These are phyloP conservation scores for Alternaria sp. DNA, from an alignment of 2,329 filamentous ascomycete species.

Conservation along the genomic window DNA sequence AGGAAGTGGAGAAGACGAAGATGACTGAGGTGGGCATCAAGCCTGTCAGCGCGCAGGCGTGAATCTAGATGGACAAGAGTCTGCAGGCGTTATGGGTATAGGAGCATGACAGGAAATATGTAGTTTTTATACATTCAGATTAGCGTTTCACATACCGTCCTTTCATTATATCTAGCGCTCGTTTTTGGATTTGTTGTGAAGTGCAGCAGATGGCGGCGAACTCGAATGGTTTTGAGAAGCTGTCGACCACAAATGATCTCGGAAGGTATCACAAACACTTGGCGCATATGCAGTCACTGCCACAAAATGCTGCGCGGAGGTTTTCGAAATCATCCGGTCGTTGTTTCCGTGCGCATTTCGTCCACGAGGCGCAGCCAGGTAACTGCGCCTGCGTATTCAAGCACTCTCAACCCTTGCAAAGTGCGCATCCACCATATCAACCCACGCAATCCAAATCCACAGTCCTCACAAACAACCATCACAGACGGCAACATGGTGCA, in stretches of 20 bases:
- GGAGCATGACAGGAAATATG: background rate
- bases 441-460: background rate
- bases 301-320: background rate
- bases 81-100: background rate
- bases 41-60: constrained; percentile 34
- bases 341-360: background rate
- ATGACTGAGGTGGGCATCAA: constrained; percentile 40
- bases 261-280: background rate
- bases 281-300: background rate
- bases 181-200: background rate
- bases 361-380: background rate
- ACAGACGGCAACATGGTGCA: background rate
- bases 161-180: background rate
- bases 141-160: background rate
- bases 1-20: constrained; percentile 24
- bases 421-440: background rate
- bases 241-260: background rate
- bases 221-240: background rate
- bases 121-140: background rate
- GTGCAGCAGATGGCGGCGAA: background rate
- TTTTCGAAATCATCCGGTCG: background rate
- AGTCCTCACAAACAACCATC: too few relatives aligned
- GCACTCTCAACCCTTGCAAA: background rate
- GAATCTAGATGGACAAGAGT: background rate
- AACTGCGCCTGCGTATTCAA: background rate